Conservation (phyloP, 176 grass and related monocot genomes). For the Olyra latifolia region DNA sequence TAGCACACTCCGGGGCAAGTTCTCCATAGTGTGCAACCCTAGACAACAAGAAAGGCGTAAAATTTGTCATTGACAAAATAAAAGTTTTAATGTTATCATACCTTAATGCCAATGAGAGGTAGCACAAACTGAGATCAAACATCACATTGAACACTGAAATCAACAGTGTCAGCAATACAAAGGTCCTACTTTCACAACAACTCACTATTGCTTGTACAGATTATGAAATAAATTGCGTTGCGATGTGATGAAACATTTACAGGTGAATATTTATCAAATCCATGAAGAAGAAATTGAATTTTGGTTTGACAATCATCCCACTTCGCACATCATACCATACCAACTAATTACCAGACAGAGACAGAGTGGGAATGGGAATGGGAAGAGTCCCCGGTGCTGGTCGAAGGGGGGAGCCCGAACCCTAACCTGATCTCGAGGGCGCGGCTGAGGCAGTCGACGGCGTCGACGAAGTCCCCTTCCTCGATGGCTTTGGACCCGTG, state of each 20-base stretch:
- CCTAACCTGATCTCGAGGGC: constrained; percentile 93
- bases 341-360: no score
- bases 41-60: not conserved
- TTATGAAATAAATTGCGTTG: not conserved
- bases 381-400: not conserved
- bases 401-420: constrained; percentile 32
- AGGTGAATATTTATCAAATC: not conserved
- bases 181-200: not conserved
- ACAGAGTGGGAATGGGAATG: not conserved
- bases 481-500: constrained; percentile 84
- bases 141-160: not conserved
- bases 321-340: not conserved
- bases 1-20: constrained; percentile 82
- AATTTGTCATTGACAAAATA: not conserved
- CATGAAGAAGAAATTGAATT: not conserved
- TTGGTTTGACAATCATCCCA: not conserved
- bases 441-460: constrained; percentile 85
- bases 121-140: not conserved
- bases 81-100: not conserved
- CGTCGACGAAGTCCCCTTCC: constrained; percentile 73
- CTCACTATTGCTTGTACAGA: not conserved
- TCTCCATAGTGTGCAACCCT: constrained; percentile 74
- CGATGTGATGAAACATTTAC: not conserved
- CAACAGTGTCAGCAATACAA: not conserved
- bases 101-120: not conserved